A percentile compares a stretch with the other conserved stretches of the same genome.
Conservation (phyloP, 345 rosid genomes). For the Linum lewisii region DNA sequence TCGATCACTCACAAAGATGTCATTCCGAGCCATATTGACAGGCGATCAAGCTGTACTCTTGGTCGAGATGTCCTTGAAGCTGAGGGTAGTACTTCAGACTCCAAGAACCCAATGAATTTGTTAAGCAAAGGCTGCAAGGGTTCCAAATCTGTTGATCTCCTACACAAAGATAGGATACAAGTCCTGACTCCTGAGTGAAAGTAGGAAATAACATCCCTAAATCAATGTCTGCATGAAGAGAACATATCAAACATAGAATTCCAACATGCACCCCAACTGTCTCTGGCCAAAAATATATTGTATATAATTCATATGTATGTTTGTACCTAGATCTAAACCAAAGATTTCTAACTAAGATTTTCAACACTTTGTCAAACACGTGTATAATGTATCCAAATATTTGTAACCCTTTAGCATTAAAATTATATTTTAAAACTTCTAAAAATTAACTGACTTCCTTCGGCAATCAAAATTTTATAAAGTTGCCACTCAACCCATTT, state of each 20-base stretch:
- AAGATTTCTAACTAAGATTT: too few species aligned
- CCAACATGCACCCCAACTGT: too few species aligned
- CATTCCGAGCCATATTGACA: slow-evolving; percentile 85
- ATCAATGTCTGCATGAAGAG: neutral
- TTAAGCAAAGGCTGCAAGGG: slow-evolving; percentile 86
- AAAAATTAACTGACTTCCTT: too few species aligned
- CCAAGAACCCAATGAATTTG: slow-evolving; percentile 65
- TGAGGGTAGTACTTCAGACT: slow-evolving; percentile 65
- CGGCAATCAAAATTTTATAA: too few species aligned
- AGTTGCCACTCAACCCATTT: too few species aligned
- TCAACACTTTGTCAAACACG: too few species aligned
- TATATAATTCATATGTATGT: too few species aligned
- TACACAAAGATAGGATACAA: slow-evolving; percentile 26
- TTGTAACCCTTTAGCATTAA: too few species aligned
- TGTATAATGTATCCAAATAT: too few species aligned
- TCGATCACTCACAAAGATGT: slow-evolving; percentile 61
- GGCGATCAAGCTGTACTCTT: slow-evolving; percentile 54
- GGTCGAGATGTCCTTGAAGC: slow-evolving; percentile 54
- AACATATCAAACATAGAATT: neutral
- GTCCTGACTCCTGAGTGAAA: slow-evolving; percentile 1
- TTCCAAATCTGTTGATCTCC: slow-evolving; percentile 82
- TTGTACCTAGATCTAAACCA: too few species aligned
- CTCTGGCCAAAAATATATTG: too few species aligned
- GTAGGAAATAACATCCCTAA: neutral
- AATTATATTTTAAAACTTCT: too few species aligned